Percentiles rank a stretch among this genome's conserved stretches.
Conservation (phyloP, 2,329 filamentous ascomycete species). For the Blumeria hordei region DNA sequence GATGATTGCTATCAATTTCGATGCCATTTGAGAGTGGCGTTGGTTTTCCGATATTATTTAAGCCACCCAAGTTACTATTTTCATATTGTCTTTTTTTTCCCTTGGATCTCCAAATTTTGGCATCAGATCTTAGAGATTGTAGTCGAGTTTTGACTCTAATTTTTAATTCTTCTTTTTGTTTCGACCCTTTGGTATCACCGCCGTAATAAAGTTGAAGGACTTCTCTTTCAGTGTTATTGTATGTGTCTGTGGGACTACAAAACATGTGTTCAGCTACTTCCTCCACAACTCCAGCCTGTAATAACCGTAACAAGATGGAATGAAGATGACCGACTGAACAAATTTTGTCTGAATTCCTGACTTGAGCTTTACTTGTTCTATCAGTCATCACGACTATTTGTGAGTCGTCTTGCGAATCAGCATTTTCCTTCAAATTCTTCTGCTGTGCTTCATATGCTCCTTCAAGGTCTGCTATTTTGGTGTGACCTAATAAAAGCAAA, state of each 20-base stretch:
- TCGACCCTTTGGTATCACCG: constrained; percentile 32
- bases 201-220: constrained; percentile 29
- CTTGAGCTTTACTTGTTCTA: constrained; percentile 4
- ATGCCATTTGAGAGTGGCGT: constrained; percentile 26
- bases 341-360: constrained; percentile 7
- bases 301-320: constrained; percentile 21
- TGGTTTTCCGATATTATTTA: constrained; percentile 20
- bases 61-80: constrained; percentile 9
- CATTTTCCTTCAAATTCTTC: constrained; percentile 8
- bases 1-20: constrained; percentile 17
- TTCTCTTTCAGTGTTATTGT: constrained; percentile 36
- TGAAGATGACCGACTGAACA: constrained; percentile 18
- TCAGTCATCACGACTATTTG: constrained; percentile 6
- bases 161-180: constrained; percentile 39
- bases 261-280: constrained; percentile 33
- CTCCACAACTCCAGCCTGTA: constrained; percentile 43
- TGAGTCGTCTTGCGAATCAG: background rate
- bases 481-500: constrained; percentile 54
- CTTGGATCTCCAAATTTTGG: constrained; percentile 21
- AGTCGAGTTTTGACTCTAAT: constrained; percentile 29
- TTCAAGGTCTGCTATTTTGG: constrained; percentile 43
- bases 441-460: constrained; percentile 27
- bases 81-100: constrained; percentile 24
- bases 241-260: constrained; percentile 34
- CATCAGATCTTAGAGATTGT: constrained; percentile 24